Evolutionary conservation across 1,139 yeast genomes (phyloP).

Genomic region (Saccharomyces pastorianus): DNA sequence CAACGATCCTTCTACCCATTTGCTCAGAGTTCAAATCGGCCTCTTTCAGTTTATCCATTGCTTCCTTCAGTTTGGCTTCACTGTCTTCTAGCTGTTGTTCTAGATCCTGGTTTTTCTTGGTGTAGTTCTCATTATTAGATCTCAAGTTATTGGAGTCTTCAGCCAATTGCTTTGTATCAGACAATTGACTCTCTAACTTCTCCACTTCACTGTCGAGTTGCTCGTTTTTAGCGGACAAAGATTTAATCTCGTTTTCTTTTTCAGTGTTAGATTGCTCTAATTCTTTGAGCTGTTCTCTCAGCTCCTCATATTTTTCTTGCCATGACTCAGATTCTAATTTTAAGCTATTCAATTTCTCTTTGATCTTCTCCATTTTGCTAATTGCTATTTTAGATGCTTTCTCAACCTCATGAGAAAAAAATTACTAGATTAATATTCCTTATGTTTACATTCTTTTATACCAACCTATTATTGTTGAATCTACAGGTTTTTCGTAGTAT

Average conservation of each 20-base stretch:
- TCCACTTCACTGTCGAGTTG: slow-evolving; percentile 81
- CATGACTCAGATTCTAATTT: slow-evolving; percentile 94
- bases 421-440: neutral
- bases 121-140: slow-evolving; percentile 80
- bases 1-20: slow-evolving; percentile 87
- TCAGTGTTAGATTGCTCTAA: slow-evolving; percentile 69
- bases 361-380: slow-evolving; percentile 28
- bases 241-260: slow-evolving; percentile 84
- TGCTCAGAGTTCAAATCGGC: slow-evolving; percentile 96
- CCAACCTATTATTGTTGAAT: neutral
- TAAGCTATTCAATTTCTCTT: slow-evolving; percentile 69
- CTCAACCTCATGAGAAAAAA: slow-evolving; percentile 1
- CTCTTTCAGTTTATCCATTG: slow-evolving; percentile 89
- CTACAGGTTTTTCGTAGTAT: neutral
- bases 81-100: slow-evolving; percentile 93
- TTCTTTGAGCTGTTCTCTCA: slow-evolving; percentile 69
- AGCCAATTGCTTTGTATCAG: slow-evolving; percentile 78
- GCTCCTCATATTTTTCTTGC: slow-evolving; percentile 93
- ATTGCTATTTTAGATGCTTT: neutral
- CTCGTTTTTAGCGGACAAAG: slow-evolving; percentile 81
- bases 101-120: slow-evolving; percentile 84
- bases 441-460: neutral
- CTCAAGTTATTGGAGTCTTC: slow-evolving; percentile 89
- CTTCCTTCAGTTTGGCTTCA: slow-evolving; percentile 85
- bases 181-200: slow-evolving; percentile 66